Evolutionary conservation across 352 stramenopile species (phyloP).

Genomic region (Plasmopara muralis): DNA sequence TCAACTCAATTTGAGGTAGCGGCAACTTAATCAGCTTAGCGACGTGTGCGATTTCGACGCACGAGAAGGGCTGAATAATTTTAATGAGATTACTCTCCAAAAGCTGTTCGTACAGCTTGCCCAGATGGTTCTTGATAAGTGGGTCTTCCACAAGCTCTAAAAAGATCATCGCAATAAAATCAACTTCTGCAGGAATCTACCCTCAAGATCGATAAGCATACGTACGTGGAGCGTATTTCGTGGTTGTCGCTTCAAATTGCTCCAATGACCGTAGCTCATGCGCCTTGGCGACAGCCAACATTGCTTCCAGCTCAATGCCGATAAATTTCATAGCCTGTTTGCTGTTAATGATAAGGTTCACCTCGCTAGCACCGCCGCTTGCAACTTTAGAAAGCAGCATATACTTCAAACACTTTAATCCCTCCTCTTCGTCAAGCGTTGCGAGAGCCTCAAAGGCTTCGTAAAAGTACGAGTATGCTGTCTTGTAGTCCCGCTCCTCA

Average conservation of each 20-base stretch:
- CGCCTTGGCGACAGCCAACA: conserved; percentile 93
- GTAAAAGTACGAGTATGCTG: conserved; percentile 99
- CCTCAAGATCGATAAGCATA: conserved; percentile 1
- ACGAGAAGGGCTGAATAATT: conserved; percentile 98
- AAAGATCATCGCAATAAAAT: not conserved
- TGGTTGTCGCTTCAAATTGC: conserved; percentile 74
- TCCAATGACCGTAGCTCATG: conserved; percentile 93
- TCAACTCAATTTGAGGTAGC: conserved; percentile 73
- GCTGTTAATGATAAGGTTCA: conserved; percentile 92
- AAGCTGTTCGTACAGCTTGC: conserved; percentile 96
- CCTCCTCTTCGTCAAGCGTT: conserved; percentile 82
- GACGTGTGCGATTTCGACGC: conserved; percentile 96
- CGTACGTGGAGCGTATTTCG: conserved; percentile 83
- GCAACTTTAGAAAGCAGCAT: conserved; percentile 98
- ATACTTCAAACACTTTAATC: conserved; percentile 93
- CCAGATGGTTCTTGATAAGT: conserved; percentile 92
- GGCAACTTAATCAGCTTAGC: conserved; percentile 97
- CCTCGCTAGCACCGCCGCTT: conserved; percentile 87
- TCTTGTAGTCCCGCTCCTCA: conserved; percentile 99
- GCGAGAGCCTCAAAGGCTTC: conserved; percentile 96
- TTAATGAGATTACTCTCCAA: conserved; percentile 99
- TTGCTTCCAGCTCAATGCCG: conserved; percentile 92
- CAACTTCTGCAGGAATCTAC: not conserved
- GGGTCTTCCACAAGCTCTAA: conserved; percentile 78
- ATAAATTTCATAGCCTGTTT: conserved; percentile 98